Evolutionary conservation across 257 asterid species (phyloP).

Genomic region (Solanum paucissectum): DNA sequence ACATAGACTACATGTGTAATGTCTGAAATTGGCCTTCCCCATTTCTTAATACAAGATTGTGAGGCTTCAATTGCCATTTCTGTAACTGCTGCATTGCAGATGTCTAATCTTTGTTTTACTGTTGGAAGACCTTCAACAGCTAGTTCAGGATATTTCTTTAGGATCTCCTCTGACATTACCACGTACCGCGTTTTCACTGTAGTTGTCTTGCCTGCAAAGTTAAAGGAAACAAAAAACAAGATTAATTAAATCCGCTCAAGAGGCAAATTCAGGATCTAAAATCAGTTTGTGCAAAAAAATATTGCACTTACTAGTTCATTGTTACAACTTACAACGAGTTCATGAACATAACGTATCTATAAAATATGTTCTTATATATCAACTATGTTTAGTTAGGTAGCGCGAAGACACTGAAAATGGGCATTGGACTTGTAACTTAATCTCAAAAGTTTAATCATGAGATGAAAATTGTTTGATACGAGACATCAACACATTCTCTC

Average conservation of each 20-base stretch:
- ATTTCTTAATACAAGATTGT: conserved; percentile 51
- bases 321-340: not conserved
- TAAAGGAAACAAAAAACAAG: not conserved
- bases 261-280: not conserved
- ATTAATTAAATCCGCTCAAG: not conserved
- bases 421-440: not conserved
- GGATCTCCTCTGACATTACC: conserved; percentile 93
- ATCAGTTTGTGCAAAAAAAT: not conserved
- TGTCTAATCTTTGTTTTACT: conserved; percentile 61
- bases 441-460: not conserved
- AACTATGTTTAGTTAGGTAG: not conserved
- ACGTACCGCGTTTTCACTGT: conserved; percentile 91
- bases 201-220: conserved; percentile 69
- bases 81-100: conserved; percentile 87
- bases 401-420: not conserved
- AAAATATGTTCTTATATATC: not conserved
- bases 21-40: conserved; percentile 69
- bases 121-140: conserved; percentile 81
- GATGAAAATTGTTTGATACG: not conserved
- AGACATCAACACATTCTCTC: not conserved
- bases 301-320: not conserved
- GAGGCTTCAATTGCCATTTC: conserved; percentile 92
- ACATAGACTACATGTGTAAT: conserved; percentile 86
- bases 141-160: conserved; percentile 77
- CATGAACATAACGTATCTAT: not conserved